Percentiles rank a stretch among this genome's conserved stretches.
phyloP scores from a whole-genome alignment of 2,329 filamentous ascomycete species.

The Annulohypoxylon truncatum region DNA sequence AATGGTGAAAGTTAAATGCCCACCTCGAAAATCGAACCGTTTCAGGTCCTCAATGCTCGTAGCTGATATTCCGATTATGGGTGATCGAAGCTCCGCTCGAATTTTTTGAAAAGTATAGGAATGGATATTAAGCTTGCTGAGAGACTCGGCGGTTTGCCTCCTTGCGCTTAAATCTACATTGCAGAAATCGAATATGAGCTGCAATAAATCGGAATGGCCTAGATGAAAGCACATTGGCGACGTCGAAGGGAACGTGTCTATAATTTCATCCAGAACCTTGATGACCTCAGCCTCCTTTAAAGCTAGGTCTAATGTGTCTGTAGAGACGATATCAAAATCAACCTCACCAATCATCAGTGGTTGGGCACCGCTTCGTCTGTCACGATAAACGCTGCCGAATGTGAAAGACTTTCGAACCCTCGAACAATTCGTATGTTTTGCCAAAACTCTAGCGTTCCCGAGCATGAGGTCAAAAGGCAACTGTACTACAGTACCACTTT shows the following conservation, averaged over 20 bases:
- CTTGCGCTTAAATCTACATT: slow-evolving; percentile 77
- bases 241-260: slow-evolving; percentile 81
- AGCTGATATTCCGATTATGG: slow-evolving; percentile 82
- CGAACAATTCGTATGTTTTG: slow-evolving; percentile 71
- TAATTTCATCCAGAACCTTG: slow-evolving; percentile 93
- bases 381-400: slow-evolving; percentile 89
- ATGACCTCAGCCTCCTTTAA: slow-evolving; percentile 93
- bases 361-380: slow-evolving; percentile 81
- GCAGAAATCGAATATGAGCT: slow-evolving; percentile 91
- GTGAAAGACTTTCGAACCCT: slow-evolving; percentile 81
- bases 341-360: slow-evolving; percentile 88
- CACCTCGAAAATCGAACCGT: slow-evolving; percentile 89
- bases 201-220: slow-evolving; percentile 87
- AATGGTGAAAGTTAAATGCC: slow-evolving; percentile 34
- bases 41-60: slow-evolving; percentile 92
- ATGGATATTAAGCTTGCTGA: slow-evolving; percentile 88
- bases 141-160: slow-evolving; percentile 79
- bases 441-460: slow-evolving; percentile 86
- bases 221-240: slow-evolving; percentile 87
- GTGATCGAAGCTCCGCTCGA: slow-evolving; percentile 82
- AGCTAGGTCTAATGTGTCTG: slow-evolving; percentile 81
- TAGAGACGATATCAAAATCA: slow-evolving; percentile 95
- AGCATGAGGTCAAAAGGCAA: slow-evolving; percentile 94
- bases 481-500: slow-evolving; percentile 87
- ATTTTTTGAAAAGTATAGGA: slow-evolving; percentile 87